Base-by-base conservation (phyloP, 2,329 filamentous ascomycete species). In the Gaeumannomyces tritici region DNA sequence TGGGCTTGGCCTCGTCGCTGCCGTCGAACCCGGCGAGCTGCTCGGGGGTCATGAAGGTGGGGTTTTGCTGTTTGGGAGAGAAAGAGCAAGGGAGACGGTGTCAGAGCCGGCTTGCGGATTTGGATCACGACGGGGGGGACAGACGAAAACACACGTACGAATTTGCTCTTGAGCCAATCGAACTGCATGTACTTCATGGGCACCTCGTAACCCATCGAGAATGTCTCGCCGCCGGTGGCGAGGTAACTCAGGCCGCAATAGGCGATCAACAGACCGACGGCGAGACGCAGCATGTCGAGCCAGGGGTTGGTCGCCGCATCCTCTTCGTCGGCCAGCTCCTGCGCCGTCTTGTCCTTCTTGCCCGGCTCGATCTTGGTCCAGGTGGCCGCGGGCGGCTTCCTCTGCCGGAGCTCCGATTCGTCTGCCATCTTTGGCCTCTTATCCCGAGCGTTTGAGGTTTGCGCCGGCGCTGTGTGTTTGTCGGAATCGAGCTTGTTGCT, bases 11-110 rank as follows among this genome's bases (percentile, higher is more conserved):
- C 12, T 86, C 79, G 74, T 96, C 87, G 63, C 78, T 82, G 76
- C 95, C 96, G 76, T 96, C 88, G 80, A 89, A 96, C 60, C 78
- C 73, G 57, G 83, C 74, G 59, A 99, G 87, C 73, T 97, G 81
- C 26, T 80, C 79, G 63, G 89, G 88, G 1, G 91, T 96, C 54
- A 98, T 81, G 71, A 83, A 78, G 60, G 90, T 65, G 18, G 91
- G 89, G 1, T 80, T 80, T 64, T 42, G 55, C 60, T 61, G 35
- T 42, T 42, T 47, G 31, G 13, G 26, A 27, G 33, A 12, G 56
- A 13, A 6, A 12, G 57, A 26, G 29, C 28, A 28, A 58, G 57
- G 18, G 12, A 8, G 31, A 31, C 4, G 29, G 29, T 5, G 29
- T 31, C 29, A 5, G 29, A 31, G 29, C 5, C 4, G 29, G 29